Evolutionary conservation across 805 yeast species (phyloP).

Genomic region (Candida ortonii): DNA sequence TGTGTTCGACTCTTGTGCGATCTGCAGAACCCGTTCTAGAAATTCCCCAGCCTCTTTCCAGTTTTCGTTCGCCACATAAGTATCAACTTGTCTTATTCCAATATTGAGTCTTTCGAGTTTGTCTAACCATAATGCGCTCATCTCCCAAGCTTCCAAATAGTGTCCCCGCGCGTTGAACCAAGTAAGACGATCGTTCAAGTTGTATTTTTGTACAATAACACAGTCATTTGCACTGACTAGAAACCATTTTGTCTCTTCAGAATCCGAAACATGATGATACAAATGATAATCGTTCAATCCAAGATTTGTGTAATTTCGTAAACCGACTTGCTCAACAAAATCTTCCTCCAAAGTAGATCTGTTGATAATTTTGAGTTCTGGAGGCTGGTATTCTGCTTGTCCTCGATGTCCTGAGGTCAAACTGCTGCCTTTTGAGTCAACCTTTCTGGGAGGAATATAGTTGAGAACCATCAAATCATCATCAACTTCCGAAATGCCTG

Average conservation of each 20-base stretch:
- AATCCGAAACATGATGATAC: conserved; percentile 46
- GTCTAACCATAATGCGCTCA: conserved; percentile 57
- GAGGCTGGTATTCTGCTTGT: conserved; percentile 41
- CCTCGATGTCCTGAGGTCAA: not conserved
- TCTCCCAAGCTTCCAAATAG: conserved; percentile 73
- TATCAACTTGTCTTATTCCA: conserved; percentile 57
- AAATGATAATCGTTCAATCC: conserved; percentile 82
- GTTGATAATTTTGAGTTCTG: conserved; percentile 73
- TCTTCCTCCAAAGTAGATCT: conserved; percentile 65
- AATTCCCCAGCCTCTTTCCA: conserved; percentile 60
- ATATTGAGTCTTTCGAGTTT: conserved; percentile 49
- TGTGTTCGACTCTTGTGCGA: conserved; percentile 22
- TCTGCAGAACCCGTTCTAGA: conserved; percentile 39
- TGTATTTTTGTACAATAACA: conserved; percentile 70
- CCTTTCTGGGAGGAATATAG: conserved; percentile 39
- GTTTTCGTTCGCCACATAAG: conserved; percentile 38
- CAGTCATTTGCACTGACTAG: conserved; percentile 81
- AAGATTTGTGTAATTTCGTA: conserved; percentile 53
- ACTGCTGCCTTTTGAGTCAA: not conserved
- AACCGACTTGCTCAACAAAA: conserved; percentile 73
- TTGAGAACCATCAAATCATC: conserved; percentile 64
- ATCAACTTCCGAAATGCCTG: conserved; percentile 75
- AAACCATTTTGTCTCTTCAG: conserved; percentile 45
- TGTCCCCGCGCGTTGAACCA: conserved; percentile 64
- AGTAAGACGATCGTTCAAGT: conserved; percentile 60